These are phyloP conservation scores for Warburgia ugandensis DNA, from an alignment of 164 flowering plant genomes.

Conservation along the genomic window DNA sequence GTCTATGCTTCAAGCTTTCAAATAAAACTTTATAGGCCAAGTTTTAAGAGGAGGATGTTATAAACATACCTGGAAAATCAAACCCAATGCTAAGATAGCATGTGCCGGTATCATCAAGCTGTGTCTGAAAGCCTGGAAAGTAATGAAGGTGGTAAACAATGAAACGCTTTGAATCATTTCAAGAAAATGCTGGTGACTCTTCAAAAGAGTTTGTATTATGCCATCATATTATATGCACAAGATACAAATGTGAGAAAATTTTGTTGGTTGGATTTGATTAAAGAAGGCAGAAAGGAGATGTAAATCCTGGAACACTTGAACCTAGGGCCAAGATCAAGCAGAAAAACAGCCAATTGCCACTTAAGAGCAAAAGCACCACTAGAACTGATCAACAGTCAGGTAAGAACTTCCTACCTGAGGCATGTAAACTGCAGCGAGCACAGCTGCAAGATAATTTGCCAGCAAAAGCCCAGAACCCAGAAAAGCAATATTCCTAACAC, in stretches of 20 bases:
- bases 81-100: conserved; percentile 48
- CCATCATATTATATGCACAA: too few species aligned
- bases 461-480: conserved; percentile 85
- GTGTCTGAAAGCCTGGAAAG: conserved; percentile 73
- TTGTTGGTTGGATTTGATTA: background rate
- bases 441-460: conserved; percentile 67
- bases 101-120: conserved; percentile 78
- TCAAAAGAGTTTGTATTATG: too few species aligned
- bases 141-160: background rate
- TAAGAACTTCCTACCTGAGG: conserved; percentile 56
- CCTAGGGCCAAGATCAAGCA: too few species aligned
- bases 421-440: conserved; percentile 68
- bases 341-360: background rate
- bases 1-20: background rate
- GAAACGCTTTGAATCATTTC: background rate
- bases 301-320: too few species aligned
- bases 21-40: background rate
- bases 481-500: conserved; percentile 85
- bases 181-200: background rate
- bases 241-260: background rate
- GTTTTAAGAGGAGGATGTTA: too few species aligned
- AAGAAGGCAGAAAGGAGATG: too few species aligned
- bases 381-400: background rate
- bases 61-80: conserved; percentile 72
- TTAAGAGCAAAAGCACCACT: too few species aligned